These are phyloP conservation scores for Pharus latifolius DNA, from an alignment of 176 grass and related monocot genomes.

Conservation along the genomic window DNA sequence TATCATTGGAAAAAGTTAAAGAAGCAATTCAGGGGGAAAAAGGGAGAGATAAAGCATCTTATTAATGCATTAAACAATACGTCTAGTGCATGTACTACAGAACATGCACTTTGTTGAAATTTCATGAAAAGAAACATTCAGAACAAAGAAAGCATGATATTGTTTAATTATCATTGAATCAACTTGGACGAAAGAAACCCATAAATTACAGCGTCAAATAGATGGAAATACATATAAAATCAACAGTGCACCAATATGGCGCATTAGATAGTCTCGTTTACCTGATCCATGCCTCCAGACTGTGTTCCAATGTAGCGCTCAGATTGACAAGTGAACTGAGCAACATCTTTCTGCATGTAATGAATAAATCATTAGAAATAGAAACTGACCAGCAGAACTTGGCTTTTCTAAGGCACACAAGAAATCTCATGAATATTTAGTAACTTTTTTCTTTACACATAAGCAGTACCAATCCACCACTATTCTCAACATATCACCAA, in stretches of 20 bases:
- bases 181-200: no score
- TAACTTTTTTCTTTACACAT: neutral
- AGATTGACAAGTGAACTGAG: conserved; percentile 85
- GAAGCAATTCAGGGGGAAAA: neutral
- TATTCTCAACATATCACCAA: no score
- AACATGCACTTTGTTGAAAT: no score
- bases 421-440: neutral
- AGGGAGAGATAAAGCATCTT: neutral
- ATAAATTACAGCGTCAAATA: no score
- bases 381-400: neutral
- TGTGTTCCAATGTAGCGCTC: conserved; percentile 89
- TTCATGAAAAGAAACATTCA: no score
- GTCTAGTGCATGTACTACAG: neutral
- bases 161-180: no score
- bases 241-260: no score
- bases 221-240: neutral
- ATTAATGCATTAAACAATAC: neutral
- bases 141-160: no score
- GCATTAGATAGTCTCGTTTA: conserved; percentile 1
- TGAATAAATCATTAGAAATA: conserved; percentile 1
- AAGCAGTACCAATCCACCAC: no score
- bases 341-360: conserved; percentile 91
- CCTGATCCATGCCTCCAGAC: conserved; percentile 99
- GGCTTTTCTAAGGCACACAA: neutral
- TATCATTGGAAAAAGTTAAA: neutral